Percentiles rank a stretch among this genome's conserved stretches.
Conservation (phyloP, 257 asterid genomes). For the Echium plantagineum region DNA sequence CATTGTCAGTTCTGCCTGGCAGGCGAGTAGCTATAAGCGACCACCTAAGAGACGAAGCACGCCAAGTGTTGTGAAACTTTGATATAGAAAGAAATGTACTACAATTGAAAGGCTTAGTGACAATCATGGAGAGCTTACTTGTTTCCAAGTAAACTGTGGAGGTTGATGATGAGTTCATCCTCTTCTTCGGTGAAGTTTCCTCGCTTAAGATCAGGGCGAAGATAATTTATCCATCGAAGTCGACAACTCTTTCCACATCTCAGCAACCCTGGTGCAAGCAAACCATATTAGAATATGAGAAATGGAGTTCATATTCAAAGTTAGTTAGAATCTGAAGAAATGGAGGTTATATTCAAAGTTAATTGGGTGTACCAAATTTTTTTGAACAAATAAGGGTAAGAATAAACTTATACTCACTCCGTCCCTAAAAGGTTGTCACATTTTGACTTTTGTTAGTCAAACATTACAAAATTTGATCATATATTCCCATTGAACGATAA, state of each 20-base stretch:
- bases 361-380: no score
- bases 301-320: no score
- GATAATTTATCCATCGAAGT: slow-evolving; percentile 32
- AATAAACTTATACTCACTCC: no score
- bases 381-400: no score
- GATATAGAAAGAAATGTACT: background rate
- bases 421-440: no score
- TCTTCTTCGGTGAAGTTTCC: slow-evolving; percentile 31
- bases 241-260: slow-evolving; percentile 43
- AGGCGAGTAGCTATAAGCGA: slow-evolving; percentile 32
- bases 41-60: slow-evolving; percentile 19
- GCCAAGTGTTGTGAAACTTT: background rate
- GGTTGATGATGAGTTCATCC: slow-evolving; percentile 27
- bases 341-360: no score
- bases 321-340: no score
- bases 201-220: slow-evolving; percentile 29
- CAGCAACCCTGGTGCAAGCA: slow-evolving; percentile 16
- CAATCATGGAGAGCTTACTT: slow-evolving; percentile 13
- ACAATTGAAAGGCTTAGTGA: background rate
- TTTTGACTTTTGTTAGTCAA: no score
- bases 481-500: no score
- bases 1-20: slow-evolving; percentile 42
- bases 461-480: no score
- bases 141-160: slow-evolving; percentile 27
- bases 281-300: background rate